A percentile compares a stretch with the other conserved stretches of the same genome.
These are phyloP conservation scores for Lepidium didymum DNA, from an alignment of 345 rosid genomes.

Conservation along the genomic window DNA sequence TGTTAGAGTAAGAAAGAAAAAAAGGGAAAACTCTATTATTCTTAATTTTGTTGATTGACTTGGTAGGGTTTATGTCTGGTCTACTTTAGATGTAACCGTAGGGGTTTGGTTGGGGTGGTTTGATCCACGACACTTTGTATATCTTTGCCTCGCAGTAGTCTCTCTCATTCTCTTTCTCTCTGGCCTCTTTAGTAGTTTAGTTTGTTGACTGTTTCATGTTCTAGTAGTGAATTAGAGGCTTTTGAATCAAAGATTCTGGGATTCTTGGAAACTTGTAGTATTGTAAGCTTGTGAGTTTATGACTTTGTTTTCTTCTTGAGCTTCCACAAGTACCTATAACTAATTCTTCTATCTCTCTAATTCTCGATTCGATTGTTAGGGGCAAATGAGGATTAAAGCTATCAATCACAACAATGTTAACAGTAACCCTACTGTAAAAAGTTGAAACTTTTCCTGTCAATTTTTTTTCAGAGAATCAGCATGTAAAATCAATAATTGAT, in stretches of 20 bases:
- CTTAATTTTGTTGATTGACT: conserved; percentile 4
- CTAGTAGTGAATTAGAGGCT: conserved; percentile 3
- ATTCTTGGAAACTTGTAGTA: conserved; percentile 19
- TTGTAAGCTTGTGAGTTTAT: conserved; percentile 23
- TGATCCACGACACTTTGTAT: conserved; percentile 11
- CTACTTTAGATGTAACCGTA: conserved; percentile 24
- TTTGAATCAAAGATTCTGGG: conserved; percentile 22
- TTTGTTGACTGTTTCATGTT: background rate
- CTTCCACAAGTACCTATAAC: background rate
- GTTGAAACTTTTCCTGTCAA: too few relatives aligned
- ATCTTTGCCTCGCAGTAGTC: background rate
- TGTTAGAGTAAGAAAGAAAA: conserved; percentile 17
- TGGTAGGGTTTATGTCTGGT: conserved; percentile 8
- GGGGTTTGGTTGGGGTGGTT: conserved; percentile 5
- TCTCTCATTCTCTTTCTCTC: background rate
- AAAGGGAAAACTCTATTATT: conserved; percentile 1
- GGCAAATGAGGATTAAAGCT: too few relatives aligned
- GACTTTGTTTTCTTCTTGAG: background rate
- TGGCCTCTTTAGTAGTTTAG: conserved; percentile 6
- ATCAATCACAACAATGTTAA: too few relatives aligned
- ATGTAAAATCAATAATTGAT: too few relatives aligned
- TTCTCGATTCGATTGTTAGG: background rate
- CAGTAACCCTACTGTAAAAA: too few relatives aligned
- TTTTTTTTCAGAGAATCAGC: too few relatives aligned
- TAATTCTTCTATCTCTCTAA: background rate